Evolutionary conservation across 805 yeast genomes (phyloP).

Genomic region (Candida sphagnicola): DNA sequence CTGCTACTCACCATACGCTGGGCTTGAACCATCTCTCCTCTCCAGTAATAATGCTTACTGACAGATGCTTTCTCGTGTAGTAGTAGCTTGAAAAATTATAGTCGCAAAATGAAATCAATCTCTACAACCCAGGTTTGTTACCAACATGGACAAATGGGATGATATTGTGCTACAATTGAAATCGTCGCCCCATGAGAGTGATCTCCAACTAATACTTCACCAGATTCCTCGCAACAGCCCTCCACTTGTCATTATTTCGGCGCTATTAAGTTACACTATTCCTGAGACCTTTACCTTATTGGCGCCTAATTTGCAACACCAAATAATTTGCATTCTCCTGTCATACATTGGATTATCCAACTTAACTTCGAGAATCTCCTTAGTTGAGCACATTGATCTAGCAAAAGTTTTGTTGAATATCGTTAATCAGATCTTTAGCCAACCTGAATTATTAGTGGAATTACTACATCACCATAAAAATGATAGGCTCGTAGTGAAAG

Average conservation of each 20-base stretch:
- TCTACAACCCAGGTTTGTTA: neutral
- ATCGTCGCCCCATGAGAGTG: neutral
- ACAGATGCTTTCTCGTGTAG: too few species aligned
- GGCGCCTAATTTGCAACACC: neutral
- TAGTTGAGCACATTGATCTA: constrained; percentile 1
- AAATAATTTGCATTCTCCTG: neutral
- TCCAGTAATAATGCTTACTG: neutral
- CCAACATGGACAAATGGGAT: constrained; percentile 1
- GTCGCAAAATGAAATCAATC: neutral
- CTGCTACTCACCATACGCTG: neutral
- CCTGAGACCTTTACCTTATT: neutral
- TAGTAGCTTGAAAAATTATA: neutral
- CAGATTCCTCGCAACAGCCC: neutral
- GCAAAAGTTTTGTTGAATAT: neutral
- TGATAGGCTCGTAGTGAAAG: constrained; percentile 16
- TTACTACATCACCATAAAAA: neutral
- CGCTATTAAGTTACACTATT: constrained; percentile 1
- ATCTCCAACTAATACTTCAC: constrained; percentile 1
- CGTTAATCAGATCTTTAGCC: neutral
- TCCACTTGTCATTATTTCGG: neutral
- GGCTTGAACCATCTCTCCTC: neutral
- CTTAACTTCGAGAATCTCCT: neutral
- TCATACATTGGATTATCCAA: constrained; percentile 3
- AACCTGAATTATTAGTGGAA: neutral
- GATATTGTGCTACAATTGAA: constrained; percentile 5